Conservation (phyloP, 176 grass and related monocot genomes). For the Triticum turgidum region DNA sequence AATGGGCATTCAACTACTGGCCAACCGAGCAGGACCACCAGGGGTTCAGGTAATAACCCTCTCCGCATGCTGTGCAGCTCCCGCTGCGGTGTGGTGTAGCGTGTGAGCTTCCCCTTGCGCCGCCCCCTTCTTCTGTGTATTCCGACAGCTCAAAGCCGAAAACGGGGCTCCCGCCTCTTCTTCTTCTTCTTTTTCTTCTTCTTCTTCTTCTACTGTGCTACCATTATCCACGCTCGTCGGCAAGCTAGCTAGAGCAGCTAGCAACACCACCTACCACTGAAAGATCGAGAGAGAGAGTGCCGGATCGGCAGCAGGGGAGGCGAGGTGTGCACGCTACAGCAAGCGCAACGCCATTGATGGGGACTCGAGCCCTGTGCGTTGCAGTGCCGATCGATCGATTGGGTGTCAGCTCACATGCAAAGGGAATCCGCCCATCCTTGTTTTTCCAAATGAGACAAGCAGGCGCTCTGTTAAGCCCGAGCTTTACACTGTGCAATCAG, state of each 20-base stretch:
- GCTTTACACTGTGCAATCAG: constrained; percentile 35
- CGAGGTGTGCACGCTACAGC: background rate
- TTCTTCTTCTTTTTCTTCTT: too few relatives aligned
- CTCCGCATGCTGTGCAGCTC: background rate
- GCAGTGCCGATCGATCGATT: background rate
- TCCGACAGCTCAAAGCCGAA: background rate
- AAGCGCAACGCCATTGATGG: background rate
- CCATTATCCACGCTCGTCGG: background rate
- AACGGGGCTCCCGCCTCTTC: background rate
- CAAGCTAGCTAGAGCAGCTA: background rate
- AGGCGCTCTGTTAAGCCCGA: constrained; percentile 21
- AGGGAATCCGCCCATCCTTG: constrained; percentile 21
- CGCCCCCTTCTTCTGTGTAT: background rate
- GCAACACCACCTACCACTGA: background rate
- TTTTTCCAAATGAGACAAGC: constrained; percentile 48
- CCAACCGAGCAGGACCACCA: constrained; percentile 32
- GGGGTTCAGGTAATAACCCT: background rate
- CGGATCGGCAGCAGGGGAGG: background rate
- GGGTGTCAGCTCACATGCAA: constrained; percentile 28
- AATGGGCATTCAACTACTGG: constrained; percentile 49
- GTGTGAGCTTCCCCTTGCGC: background rate
- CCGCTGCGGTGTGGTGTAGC: background rate
- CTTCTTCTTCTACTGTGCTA: background rate
- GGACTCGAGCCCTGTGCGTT: background rate
- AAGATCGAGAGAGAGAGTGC: background rate